Evolutionary conservation across 148 eudicot genomes (phyloP).

Genomic region (Vaccinium myrtillus): DNA sequence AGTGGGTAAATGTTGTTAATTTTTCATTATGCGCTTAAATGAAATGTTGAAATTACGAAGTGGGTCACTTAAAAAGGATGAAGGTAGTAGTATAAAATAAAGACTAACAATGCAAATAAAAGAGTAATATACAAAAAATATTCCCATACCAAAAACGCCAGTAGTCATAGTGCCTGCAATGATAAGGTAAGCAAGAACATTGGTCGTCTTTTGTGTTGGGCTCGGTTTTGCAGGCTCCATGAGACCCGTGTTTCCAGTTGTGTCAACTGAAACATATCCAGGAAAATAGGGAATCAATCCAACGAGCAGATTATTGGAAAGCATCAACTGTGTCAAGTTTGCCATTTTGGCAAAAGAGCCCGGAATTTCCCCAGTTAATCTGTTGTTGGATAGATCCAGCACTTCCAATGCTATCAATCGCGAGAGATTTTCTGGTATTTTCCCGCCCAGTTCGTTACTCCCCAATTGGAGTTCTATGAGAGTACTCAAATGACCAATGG

Average conservation of each 20-base stretch:
- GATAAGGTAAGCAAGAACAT: slow-evolving; percentile 15
- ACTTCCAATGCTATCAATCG: slow-evolving; percentile 40
- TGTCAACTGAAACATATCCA: slow-evolving; percentile 23
- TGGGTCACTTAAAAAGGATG: too few relatives aligned
- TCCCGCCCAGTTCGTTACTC: too few relatives aligned
- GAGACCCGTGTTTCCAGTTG: slow-evolving; percentile 41
- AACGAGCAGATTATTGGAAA: slow-evolving; percentile 57
- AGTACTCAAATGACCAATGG: too few relatives aligned
- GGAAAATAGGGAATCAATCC: slow-evolving; percentile 51
- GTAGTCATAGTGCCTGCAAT: neutral
- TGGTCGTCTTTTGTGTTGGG: slow-evolving; percentile 14
- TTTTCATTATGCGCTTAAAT: too few relatives aligned
- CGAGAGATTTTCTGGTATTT: slow-evolving; percentile 31
- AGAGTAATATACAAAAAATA: too few relatives aligned
- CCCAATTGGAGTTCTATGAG: too few relatives aligned
- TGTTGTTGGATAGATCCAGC: slow-evolving; percentile 75
- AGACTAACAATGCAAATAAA: too few relatives aligned
- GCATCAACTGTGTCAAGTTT: slow-evolving; percentile 49
- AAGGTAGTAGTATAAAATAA: too few relatives aligned
- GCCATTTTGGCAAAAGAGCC: slow-evolving; percentile 20
- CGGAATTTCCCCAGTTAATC: slow-evolving; percentile 61
- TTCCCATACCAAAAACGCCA: too few relatives aligned
- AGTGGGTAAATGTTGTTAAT: too few relatives aligned
- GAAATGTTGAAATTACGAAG: too few relatives aligned
- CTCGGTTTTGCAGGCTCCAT: neutral